These are phyloP conservation scores for Xylaria sp. DNA, from an alignment of 2,329 filamentous ascomycete genomes.

Conservation along the genomic window DNA sequence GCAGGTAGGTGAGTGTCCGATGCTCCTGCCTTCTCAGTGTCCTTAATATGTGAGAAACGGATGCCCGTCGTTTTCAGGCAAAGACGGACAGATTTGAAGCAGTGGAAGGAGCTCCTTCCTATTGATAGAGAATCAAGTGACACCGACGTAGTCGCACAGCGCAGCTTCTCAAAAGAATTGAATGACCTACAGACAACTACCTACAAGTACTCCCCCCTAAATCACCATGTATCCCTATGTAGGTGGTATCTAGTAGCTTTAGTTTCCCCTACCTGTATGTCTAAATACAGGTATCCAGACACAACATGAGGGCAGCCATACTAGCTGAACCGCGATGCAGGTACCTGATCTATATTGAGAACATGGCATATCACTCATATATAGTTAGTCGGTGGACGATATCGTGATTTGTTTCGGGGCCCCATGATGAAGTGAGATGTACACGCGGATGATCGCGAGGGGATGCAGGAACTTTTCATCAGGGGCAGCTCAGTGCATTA, in stretches of 20 bases:
- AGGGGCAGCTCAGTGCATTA: not conserved
- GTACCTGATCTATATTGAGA: no score
- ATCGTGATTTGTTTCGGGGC: not conserved
- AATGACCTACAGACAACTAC: no score
- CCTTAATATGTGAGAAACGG: not conserved
- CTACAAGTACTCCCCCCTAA: no score
- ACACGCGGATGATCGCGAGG: not conserved
- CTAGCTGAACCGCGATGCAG: no score
- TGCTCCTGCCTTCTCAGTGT: not conserved
- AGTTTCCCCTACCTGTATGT: no score
- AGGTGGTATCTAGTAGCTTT: no score
- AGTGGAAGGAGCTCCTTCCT: constrained; percentile 7
- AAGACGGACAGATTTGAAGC: not conserved
- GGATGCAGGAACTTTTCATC: not conserved
- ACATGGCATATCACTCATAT: no score
- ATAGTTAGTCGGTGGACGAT: not conserved
- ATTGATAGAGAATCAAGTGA: not conserved
- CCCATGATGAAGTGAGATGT: not conserved
- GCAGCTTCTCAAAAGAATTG: not conserved
- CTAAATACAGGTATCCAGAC: no score
- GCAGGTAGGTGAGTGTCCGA: not conserved
- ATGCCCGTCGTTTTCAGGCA: not conserved
- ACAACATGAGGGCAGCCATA: no score
- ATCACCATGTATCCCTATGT: no score
- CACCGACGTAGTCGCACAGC: not conserved